Base-by-base conservation (phyloP, 352 stramenopile species). In the Phytophthora ohioensis region DNA sequence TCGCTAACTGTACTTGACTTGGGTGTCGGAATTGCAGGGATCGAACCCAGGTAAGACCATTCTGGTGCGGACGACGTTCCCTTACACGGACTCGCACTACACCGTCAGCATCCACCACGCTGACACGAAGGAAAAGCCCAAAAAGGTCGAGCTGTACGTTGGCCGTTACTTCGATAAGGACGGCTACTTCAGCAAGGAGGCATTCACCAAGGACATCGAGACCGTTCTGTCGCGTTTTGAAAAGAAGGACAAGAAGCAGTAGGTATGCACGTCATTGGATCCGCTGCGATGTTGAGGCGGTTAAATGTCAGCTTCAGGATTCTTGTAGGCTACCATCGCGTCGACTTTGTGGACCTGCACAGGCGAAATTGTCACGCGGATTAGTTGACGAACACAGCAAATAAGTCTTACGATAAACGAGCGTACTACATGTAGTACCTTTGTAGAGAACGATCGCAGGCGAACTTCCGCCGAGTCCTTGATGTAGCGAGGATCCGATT, bases 401-500 rank as follows among this genome's bases (percentile, higher is more conserved):
- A 67, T 57, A 68, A 67, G 73, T 48, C 67, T 57, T 36, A 38
- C 34, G 41, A 61, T 17, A 38, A 10, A 38, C 15, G 10, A 15
- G 59, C 21, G 21, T 27, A 27, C 21, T 27, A 27, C 21, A 27
- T 27, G 56, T 45, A 51, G 41, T 85, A 99, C 96, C 76, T 98
- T 99, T 34, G 98, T 99, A 9, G 95, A 96, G 72, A 99, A 99
- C 43, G 94, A 99, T 54, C 97, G 91, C 60, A 99, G 84, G 42
- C 97, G 98, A n/a, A 99, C 97, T 87, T 99, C 91, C 8, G 93
- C 90, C 30, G 93, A 97, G 69, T 99, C 98, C 68, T 98, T 92
- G 76, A 99, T 99, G 81, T 98, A 98, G 27, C 92, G 90, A 41
- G 98, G 97, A 74, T 99, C 98, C 0, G 94, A 99, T 68, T 99